These are phyloP conservation scores for Blastobotrys aristatus DNA, from an alignment of 1,139 yeast species.

Conservation along the genomic window DNA sequence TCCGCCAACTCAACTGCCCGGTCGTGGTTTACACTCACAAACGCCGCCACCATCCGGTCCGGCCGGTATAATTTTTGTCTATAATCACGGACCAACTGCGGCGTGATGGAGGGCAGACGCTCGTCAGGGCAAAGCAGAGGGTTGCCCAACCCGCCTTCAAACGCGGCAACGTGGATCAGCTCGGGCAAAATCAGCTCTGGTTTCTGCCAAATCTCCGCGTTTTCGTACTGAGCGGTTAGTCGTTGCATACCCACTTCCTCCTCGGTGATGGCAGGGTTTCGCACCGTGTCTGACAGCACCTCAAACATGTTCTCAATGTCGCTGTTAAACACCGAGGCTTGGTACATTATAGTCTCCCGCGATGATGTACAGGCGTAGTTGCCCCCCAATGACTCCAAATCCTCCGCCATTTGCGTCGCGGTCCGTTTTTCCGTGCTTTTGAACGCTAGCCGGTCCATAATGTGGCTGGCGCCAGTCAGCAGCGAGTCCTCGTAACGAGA, in stretches of 20 bases:
- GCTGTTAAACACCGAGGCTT: conserved; percentile 85
- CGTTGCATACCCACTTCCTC: conserved; percentile 72
- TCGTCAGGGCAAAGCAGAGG: conserved; percentile 82
- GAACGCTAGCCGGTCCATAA: conserved; percentile 83
- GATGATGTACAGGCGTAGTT: conserved; percentile 92
- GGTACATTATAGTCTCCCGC: conserved; percentile 87
- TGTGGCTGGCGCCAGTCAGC: conserved; percentile 70
- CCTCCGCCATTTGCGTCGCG: conserved; percentile 69
- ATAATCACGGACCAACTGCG: conserved; percentile 53
- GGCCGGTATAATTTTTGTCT: conserved; percentile 71
- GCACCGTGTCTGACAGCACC: conserved; percentile 73
- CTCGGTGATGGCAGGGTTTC: conserved; percentile 60
- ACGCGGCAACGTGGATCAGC: conserved; percentile 78
- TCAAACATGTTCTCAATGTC: conserved; percentile 83
- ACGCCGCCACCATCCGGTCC: conserved; percentile 76
- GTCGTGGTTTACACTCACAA: conserved; percentile 78
- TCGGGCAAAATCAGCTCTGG: conserved; percentile 90
- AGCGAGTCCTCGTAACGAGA: conserved; percentile 64
- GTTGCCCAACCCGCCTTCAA: conserved; percentile 71
- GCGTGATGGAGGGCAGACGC: conserved; percentile 50
- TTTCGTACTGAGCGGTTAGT: conserved; percentile 73
- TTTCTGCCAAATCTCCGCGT: conserved; percentile 72
- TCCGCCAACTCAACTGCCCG: conserved; percentile 62
- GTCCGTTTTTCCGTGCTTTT: conserved; percentile 60
- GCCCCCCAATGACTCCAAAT: conserved; percentile 79